Percentiles rank a stretch among this genome's conserved stretches.
Conservation (phyloP, 768 basidiomycete species). For the Xanthoconium purpureum region DNA sequence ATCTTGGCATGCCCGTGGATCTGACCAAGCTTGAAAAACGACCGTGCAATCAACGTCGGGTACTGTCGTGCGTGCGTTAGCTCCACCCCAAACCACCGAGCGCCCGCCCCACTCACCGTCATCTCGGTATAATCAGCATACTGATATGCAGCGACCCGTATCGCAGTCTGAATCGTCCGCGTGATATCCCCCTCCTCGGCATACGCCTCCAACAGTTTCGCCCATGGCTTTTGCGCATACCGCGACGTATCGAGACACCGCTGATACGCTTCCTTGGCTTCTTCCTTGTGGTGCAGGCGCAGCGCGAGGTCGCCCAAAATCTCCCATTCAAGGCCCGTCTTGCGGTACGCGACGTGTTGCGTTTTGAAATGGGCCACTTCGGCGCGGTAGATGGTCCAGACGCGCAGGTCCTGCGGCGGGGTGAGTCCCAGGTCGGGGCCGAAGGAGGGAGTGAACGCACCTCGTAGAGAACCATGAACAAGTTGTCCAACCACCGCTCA, state of each 20-base stretch:
- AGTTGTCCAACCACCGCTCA: constrained; percentile 95
- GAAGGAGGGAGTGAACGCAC: constrained; percentile 38
- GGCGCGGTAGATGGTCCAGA: constrained; percentile 99
- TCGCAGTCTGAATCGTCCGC: constrained; percentile 85
- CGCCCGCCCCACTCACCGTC: constrained; percentile 51
- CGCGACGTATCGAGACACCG: constrained; percentile 84
- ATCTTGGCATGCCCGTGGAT: constrained; percentile 94
- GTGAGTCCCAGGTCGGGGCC: not conserved
- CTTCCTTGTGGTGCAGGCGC: constrained; percentile 95
- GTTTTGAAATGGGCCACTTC: constrained; percentile 99
- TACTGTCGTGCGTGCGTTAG: constrained; percentile 40
- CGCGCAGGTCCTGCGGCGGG: constrained; percentile 70
- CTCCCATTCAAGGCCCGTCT: constrained; percentile 97
- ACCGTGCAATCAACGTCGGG: constrained; percentile 85
- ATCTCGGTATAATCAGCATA: constrained; percentile 87
- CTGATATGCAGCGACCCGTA: constrained; percentile 91
- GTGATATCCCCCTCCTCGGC: constrained; percentile 96
- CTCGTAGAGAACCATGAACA: constrained; percentile 99
- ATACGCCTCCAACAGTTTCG: constrained; percentile 91
- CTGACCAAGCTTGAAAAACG: constrained; percentile 91
- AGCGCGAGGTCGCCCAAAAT: constrained; percentile 92
- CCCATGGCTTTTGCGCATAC: constrained; percentile 91
- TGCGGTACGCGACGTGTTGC: constrained; percentile 95
- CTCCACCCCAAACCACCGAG: not conserved
- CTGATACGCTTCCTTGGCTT: constrained; percentile 97